Evolutionary conservation across 352 stramenopile genomes (phyloP).

Genomic region (Phytophthora meadii): DNA sequence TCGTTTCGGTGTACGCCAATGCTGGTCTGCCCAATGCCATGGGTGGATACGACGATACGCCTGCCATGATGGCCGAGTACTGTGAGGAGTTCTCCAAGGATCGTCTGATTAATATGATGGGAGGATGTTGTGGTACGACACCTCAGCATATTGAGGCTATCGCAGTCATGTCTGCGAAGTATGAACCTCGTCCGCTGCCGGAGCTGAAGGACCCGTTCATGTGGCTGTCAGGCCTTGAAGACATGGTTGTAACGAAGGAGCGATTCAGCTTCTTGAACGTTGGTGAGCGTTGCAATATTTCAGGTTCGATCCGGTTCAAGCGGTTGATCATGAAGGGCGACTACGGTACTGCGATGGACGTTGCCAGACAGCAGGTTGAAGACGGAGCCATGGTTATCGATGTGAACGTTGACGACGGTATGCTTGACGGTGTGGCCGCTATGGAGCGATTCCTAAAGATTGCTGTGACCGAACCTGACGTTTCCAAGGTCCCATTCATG

Average conservation of each 20-base stretch:
- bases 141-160: conserved; percentile 95
- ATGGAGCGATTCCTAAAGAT: conserved; percentile 99
- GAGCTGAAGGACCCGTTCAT: conserved; percentile 91
- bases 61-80: conserved; percentile 92
- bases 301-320: conserved; percentile 96
- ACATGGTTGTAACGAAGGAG: conserved; percentile 94
- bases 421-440: conserved; percentile 94
- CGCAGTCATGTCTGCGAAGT: conserved; percentile 76
- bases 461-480: conserved; percentile 95
- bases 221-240: conserved; percentile 96
- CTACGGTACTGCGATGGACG: conserved; percentile 96
- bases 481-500: conserved; percentile 98
- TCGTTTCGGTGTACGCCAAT: conserved; percentile 97
- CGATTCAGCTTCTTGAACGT: conserved; percentile 97
- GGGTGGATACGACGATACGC: conserved; percentile 96
- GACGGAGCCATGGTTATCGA: conserved; percentile 98
- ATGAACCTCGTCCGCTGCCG: conserved; percentile 85
- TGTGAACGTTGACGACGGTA: conserved; percentile 98
- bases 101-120: conserved; percentile 96
- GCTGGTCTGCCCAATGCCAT: conserved; percentile 97
- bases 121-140: conserved; percentile 97
- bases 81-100: conserved; percentile 96
- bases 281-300: conserved; percentile 97
- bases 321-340: conserved; percentile 95
- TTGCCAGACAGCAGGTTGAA: conserved; percentile 96